A percentile compares a stretch with the other conserved stretches of the same genome.
Evolutionary conservation across 768 basidiomycete species (phyloP).

Genomic region (Termitomyces sp.): DNA sequence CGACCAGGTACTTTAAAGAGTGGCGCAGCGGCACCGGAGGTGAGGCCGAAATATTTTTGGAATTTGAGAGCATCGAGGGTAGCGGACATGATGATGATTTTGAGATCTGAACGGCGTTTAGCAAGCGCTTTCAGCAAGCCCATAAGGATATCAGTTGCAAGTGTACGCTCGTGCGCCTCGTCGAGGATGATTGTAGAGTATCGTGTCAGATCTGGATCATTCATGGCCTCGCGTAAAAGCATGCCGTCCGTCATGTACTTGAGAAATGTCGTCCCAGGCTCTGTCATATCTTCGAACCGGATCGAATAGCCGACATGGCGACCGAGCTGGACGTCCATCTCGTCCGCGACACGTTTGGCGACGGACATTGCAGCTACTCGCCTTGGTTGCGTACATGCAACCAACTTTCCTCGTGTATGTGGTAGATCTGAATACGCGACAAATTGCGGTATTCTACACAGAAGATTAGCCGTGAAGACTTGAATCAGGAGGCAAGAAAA

Average conservation of each 20-base stretch:
- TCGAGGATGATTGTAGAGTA: conserved; percentile 99
- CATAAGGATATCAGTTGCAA: conserved; percentile 98
- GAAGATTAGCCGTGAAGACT: conserved; percentile 6
- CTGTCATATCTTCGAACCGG: conserved; percentile 97
- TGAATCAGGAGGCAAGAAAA: conserved; percentile 7
- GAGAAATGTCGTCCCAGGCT: conserved; percentile 85
- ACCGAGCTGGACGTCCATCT: conserved; percentile 96
- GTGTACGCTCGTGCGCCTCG: conserved; percentile 97
- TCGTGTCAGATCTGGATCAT: conserved; percentile 80
- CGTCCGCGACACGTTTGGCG: conserved; percentile 96
- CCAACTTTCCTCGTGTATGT: conserved; percentile 82
- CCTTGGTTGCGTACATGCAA: conserved; percentile 96
- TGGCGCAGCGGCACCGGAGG: conserved; percentile 48
- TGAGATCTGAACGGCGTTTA: conserved; percentile 79
- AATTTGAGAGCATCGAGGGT: conserved; percentile 97
- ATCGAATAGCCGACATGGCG: conserved; percentile 97
- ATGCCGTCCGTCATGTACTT: conserved; percentile 99
- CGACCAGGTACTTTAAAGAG: conserved; percentile 90
- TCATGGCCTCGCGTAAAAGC: conserved; percentile 98
- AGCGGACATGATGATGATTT: conserved; percentile 98
- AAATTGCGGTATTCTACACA: conserved; percentile 82
- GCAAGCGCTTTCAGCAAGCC: conserved; percentile 86
- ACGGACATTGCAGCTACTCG: conserved; percentile 98
- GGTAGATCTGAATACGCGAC: conserved; percentile 92
- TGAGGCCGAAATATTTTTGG: conserved; percentile 83